Conservation (phyloP, 2,329 filamentous ascomycete genomes). For the Daldinia sp. region DNA sequence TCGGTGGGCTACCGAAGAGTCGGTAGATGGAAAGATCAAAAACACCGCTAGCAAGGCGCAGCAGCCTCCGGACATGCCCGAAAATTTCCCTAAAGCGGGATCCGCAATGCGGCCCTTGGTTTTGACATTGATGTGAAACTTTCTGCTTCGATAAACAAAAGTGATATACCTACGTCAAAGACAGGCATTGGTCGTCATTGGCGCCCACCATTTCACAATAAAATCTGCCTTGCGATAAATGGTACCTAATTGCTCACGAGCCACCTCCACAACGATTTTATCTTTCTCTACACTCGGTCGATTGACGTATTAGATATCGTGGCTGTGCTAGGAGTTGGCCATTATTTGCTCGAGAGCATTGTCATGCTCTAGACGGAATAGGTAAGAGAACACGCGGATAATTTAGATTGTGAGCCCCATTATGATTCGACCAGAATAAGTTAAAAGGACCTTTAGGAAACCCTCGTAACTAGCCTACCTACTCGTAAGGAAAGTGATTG, state of each 20-base stretch:
- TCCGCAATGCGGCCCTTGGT: neutral
- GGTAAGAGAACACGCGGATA: neutral
- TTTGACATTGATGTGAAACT: conserved; percentile 1
- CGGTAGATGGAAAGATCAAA: conserved; percentile 17
- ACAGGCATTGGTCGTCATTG: neutral
- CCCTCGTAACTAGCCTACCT: neutral
- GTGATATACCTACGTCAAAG: neutral
- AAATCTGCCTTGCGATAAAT: conserved; percentile 33
- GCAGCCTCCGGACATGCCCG: conserved; percentile 37
- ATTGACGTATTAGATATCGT: neutral
- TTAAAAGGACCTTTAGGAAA: neutral
- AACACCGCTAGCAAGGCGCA: conserved; percentile 30
- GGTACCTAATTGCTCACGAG: neutral
- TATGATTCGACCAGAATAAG: neutral
- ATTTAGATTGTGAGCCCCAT: neutral
- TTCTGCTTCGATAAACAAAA: neutral
- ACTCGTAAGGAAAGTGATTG: neutral
- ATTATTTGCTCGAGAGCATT: neutral
- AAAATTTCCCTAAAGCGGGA: conserved; percentile 6
- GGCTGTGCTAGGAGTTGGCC: conserved; percentile 19
- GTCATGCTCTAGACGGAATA: neutral
- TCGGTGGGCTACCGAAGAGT: conserved; percentile 27
- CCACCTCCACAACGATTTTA: neutral
- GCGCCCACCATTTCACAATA: neutral
- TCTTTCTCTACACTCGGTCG: neutral